Evolutionary conservation across 2,329 filamentous ascomycete genomes (phyloP).

Genomic region (Colletotrichum simmondsii): DNA sequence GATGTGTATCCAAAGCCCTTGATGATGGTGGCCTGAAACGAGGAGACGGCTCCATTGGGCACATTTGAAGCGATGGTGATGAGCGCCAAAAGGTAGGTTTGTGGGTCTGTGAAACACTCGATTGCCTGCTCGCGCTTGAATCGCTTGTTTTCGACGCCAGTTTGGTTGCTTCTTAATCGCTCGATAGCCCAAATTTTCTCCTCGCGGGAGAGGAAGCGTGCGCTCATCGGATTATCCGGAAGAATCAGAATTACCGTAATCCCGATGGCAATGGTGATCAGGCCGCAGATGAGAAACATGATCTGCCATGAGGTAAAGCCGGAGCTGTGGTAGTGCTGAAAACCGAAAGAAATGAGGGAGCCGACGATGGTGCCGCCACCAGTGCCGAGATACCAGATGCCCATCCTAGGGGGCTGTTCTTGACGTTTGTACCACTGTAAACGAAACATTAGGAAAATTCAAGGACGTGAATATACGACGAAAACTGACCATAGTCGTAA

Average conservation of each 20-base stretch:
- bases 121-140: slow-evolving; percentile 75
- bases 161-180: slow-evolving; percentile 78
- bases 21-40: slow-evolving; percentile 73
- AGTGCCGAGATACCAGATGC: slow-evolving; percentile 74
- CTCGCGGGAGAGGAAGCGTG: slow-evolving; percentile 65
- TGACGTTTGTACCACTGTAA: slow-evolving; percentile 53
- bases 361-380: slow-evolving; percentile 68
- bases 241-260: slow-evolving; percentile 70
- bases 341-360: slow-evolving; percentile 64
- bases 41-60: slow-evolving; percentile 71
- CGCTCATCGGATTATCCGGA: slow-evolving; percentile 65
- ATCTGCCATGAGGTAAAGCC: slow-evolving; percentile 51
- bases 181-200: slow-evolving; percentile 78
- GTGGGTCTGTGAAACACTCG: slow-evolving; percentile 58
- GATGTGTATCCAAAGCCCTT: slow-evolving; percentile 70
- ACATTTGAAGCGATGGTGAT: slow-evolving; percentile 72
- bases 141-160: slow-evolving; percentile 78
- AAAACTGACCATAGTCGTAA: slow-evolving; percentile 49
- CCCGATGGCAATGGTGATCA: slow-evolving; percentile 67
- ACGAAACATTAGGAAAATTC: no score
- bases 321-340: slow-evolving; percentile 60
- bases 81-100: slow-evolving; percentile 68
- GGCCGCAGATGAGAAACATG: slow-evolving; percentile 71
- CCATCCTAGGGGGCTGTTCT: slow-evolving; percentile 72
- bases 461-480: no score